Conservation (phyloP, 1,139 yeast genomes). For the Magnusiomyces magnusii region DNA sequence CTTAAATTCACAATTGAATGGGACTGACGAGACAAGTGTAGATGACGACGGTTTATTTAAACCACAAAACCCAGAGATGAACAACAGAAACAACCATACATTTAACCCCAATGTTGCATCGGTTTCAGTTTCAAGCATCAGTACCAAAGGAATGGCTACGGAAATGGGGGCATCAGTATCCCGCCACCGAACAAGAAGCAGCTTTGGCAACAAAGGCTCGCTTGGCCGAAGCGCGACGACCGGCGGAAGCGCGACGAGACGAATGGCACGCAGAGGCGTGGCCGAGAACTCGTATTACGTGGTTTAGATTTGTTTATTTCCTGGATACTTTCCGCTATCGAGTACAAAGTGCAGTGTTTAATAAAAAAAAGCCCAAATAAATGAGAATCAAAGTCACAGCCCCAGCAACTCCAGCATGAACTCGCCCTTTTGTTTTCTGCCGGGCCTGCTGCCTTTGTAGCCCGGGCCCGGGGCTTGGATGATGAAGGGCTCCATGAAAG, state of each 20-base stretch:
- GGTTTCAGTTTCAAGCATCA: background rate
- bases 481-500: background rate
- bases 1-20: background rate
- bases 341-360: no score
- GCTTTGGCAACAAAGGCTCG: no score
- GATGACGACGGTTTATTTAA: background rate
- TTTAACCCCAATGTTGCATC: background rate
- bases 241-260: background rate
- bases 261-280: background rate
- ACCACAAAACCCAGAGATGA: background rate
- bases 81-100: background rate
- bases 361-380: background rate
- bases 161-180: background rate
- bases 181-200: background rate
- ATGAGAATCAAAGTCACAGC: background rate
- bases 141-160: background rate
- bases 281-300: conserved; percentile 6
- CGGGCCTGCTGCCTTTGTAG: background rate
- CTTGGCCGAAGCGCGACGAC: background rate
- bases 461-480: background rate
- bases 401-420: conserved; percentile 5
- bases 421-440: background rate
- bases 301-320: background rate
- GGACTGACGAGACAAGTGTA: background rate
- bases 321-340: background rate